Conservation (phyloP, 1,284 basidiomycete genomes). For the Phellinidium pouzarii region DNA sequence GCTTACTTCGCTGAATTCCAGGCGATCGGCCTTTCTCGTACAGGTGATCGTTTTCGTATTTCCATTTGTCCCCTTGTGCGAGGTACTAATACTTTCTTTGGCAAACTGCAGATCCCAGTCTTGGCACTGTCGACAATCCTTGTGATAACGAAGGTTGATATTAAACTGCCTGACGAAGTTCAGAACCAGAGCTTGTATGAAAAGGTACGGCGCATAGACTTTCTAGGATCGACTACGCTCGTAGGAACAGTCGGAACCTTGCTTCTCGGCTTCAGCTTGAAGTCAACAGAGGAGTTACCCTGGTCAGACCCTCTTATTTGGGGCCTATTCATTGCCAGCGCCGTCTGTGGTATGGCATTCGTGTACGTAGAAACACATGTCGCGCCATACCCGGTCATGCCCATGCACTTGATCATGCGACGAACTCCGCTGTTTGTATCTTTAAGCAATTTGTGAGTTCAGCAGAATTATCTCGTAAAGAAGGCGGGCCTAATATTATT, state of each 20-base stretch:
- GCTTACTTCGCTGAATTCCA: slow-evolving; percentile 27
- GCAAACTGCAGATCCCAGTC: slow-evolving; percentile 55
- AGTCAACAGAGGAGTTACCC: slow-evolving; percentile 72
- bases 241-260: slow-evolving; percentile 68
- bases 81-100: slow-evolving; percentile 18
- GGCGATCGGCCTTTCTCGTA: slow-evolving; percentile 63
- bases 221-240: slow-evolving; percentile 73
- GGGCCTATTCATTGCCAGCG: slow-evolving; percentile 54
- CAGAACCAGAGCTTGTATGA: slow-evolving; percentile 50
- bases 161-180: slow-evolving; percentile 53
- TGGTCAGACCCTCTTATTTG: slow-evolving; percentile 70
- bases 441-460: slow-evolving; percentile 57
- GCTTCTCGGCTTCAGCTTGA: slow-evolving; percentile 72
- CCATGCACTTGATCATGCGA: slow-evolving; percentile 66
- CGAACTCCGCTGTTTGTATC: slow-evolving; percentile 77
- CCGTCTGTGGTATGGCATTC: slow-evolving; percentile 52
- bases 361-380: slow-evolving; percentile 67
- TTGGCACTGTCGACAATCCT: slow-evolving; percentile 62
- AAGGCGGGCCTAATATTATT: background rate
- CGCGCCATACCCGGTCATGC: slow-evolving; percentile 80
- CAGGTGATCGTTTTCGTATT: slow-evolving; percentile 38
- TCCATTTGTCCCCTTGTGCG: slow-evolving; percentile 13
- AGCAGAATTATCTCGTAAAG: slow-evolving; percentile 22
- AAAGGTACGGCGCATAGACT: slow-evolving; percentile 76
- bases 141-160: slow-evolving; percentile 70